Conservation (phyloP, 1,284 basidiomycete species). For the Irpex sp. region DNA sequence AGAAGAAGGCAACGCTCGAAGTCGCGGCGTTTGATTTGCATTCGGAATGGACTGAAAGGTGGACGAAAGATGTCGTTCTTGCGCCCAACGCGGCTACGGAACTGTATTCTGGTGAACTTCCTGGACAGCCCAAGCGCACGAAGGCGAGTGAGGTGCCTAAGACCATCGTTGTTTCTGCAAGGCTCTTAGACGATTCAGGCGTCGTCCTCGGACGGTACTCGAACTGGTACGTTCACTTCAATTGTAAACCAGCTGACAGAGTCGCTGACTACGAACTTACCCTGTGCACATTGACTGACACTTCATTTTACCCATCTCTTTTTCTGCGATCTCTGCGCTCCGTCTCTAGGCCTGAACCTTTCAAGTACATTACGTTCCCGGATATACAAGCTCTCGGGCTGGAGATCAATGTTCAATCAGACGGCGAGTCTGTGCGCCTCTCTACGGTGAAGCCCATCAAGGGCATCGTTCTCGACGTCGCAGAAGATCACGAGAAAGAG, state of each 20-base stretch:
- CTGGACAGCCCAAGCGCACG: conserved; percentile 66
- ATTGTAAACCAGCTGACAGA: neutral
- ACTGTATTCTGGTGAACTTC: conserved; percentile 65
- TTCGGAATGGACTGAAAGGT: conserved; percentile 54
- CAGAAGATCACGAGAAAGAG: conserved; percentile 59
- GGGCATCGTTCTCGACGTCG: conserved; percentile 77
- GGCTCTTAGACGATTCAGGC: conserved; percentile 56
- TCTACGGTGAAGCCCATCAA: conserved; percentile 73
- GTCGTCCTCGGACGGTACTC: conserved; percentile 72
- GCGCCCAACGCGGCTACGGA: conserved; percentile 81
- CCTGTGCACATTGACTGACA: neutral
- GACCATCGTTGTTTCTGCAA: conserved; percentile 72
- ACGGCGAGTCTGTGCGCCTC: conserved; percentile 63
- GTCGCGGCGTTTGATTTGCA: conserved; percentile 70
- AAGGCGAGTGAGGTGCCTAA: conserved; percentile 63
- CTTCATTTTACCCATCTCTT: neutral
- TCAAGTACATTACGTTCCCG: conserved; percentile 86
- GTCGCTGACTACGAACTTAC: neutral
- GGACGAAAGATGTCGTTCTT: conserved; percentile 50
- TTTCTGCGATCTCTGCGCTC: neutral
- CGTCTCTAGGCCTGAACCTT: conserved; percentile 76
- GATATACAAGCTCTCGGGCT: conserved; percentile 54
- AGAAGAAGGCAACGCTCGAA: conserved; percentile 58
- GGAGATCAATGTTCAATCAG: conserved; percentile 42
- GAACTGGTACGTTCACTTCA: conserved; percentile 55